These are phyloP conservation scores for Microglena sp. DNA, from an alignment of 139 green algal genomes.

Conservation along the genomic window DNA sequence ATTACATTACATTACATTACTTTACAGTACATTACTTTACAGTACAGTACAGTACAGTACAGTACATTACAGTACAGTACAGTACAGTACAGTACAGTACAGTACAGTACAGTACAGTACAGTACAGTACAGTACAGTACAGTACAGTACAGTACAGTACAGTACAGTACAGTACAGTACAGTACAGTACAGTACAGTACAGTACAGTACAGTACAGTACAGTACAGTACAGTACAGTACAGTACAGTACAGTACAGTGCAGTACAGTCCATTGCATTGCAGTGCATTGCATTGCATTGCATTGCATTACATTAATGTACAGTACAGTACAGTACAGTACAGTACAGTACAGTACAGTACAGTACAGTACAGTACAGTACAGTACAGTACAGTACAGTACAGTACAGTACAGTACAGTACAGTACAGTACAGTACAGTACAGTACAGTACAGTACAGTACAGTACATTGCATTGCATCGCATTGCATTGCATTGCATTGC, in stretches of 20 bases:
- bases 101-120: slow-evolving; percentile 1
- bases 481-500: too few relatives aligned
- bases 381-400: slow-evolving; percentile 5
- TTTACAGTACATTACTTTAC: too few relatives aligned
- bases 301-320: not conserved
- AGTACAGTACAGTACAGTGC: not conserved
- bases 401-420: too few relatives aligned
- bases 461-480: too few relatives aligned
- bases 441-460: too few relatives aligned
- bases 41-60: too few relatives aligned
- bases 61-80: slow-evolving; percentile 7
- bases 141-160: slow-evolving; percentile 2
- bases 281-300: not conserved
- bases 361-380: slow-evolving; percentile 4
- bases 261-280: not conserved
- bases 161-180: slow-evolving; percentile 2
- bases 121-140: slow-evolving; percentile 3
- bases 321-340: too few relatives aligned
- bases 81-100: not conserved
- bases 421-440: too few relatives aligned
- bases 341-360: too few relatives aligned
- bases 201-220: slow-evolving; percentile 10
- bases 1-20: too few relatives aligned
- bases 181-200: slow-evolving; percentile 6
- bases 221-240: slow-evolving; percentile 2